A percentile compares a stretch with the other conserved stretches of the same genome.
These are phyloP conservation scores for Oryza punctata DNA, from an alignment of 176 grass and related monocot species.

Conservation along the genomic window DNA sequence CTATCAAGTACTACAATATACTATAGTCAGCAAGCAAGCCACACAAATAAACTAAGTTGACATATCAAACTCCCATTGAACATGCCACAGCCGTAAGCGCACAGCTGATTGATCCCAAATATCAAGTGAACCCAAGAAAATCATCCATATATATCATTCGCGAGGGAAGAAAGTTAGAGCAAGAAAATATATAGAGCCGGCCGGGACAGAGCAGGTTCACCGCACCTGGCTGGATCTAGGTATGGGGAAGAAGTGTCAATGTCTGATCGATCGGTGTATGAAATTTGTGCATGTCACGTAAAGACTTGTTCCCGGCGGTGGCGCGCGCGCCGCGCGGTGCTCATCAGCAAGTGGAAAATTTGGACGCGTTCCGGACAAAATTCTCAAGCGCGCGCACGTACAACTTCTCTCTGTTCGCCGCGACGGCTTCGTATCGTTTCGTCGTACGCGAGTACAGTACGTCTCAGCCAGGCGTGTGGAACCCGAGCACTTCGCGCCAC, in stretches of 20 bases:
- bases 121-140: neutral
- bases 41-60: no score
- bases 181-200: neutral
- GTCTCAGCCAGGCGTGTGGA: slow-evolving; percentile 22
- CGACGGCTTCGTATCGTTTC: neutral
- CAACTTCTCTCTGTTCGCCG: neutral
- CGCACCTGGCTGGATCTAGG: neutral
- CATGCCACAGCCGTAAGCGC: neutral
- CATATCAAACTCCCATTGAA: neutral
- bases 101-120: neutral
- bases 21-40: no score
- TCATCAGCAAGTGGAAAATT: neutral
- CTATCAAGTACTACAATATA: no score
- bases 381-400: neutral
- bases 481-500: neutral
- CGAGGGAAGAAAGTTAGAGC: neutral
- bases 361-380: neutral
- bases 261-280: neutral
- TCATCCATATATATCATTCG: neutral
- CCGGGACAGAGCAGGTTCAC: neutral
- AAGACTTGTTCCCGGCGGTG: neutral
- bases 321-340: neutral
- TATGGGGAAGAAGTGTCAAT: no score
- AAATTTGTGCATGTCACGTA: slow-evolving; percentile 6
- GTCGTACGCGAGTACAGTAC: neutral